Percentiles rank a stretch among this genome's conserved stretches.
phyloP scores from a whole-genome alignment of 2,329 filamentous ascomycete species.

The Ceratocystis diversiconidia region DNA sequence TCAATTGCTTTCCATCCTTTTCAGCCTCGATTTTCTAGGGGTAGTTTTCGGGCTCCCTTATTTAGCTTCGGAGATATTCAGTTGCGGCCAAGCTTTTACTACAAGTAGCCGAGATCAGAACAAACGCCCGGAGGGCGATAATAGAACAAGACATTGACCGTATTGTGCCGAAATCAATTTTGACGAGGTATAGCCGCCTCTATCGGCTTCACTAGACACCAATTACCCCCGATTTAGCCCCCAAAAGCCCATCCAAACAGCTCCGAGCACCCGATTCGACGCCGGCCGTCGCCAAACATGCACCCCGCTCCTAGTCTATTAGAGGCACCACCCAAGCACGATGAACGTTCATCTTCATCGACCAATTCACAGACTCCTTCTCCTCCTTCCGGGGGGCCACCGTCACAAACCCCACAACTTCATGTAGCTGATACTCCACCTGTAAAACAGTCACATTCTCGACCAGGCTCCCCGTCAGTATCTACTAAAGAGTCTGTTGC shows the following conservation, averaged over 20 bases:
- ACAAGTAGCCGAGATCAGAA: neutral
- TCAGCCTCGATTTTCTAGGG: neutral
- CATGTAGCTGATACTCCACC: constrained; percentile 22
- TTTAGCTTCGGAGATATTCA: neutral
- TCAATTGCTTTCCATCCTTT: neutral
- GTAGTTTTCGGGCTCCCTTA: neutral
- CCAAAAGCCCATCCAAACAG: neutral
- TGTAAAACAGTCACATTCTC: constrained; percentile 10
- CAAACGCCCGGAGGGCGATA: too few relatives aligned
- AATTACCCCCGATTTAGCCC: neutral
- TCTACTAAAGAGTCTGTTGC: neutral
- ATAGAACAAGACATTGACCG: too few relatives aligned
- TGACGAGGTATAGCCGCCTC: too few relatives aligned
- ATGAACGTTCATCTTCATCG: constrained; percentile 20
- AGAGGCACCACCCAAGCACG: constrained; percentile 24
- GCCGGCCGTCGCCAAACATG: constrained; percentile 22
- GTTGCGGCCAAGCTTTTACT: neutral
- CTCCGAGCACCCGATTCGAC: neutral
- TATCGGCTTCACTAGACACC: too few relatives aligned
- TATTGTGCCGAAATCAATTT: too few relatives aligned
- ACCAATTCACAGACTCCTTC: constrained; percentile 14
- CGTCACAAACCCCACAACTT: constrained; percentile 12
- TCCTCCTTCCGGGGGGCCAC: neutral
- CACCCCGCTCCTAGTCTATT: constrained; percentile 29
- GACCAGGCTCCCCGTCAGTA: neutral